These are phyloP conservation scores for Fusarium continuum DNA, from an alignment of 2,329 filamentous ascomycete species.

Conservation along the genomic window DNA sequence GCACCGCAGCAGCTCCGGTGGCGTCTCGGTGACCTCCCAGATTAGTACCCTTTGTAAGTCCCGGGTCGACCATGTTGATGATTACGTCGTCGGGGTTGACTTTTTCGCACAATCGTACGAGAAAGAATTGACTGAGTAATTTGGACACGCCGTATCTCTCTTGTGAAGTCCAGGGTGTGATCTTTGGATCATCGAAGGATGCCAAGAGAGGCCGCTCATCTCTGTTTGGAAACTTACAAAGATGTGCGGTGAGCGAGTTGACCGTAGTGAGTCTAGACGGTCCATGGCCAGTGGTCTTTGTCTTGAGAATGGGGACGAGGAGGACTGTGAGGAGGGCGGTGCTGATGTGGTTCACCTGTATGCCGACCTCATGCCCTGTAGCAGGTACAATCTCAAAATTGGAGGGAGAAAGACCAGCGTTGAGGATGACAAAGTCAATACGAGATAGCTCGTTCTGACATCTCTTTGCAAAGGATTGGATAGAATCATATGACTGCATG, in stretches of 20 bases:
- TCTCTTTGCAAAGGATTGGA: constrained; percentile 27
- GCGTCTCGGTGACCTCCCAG: constrained; percentile 27
- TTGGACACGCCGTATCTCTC: constrained; percentile 47
- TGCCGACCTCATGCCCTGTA: constrained; percentile 44
- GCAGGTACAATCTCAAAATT: constrained; percentile 23
- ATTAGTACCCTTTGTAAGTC: constrained; percentile 41
- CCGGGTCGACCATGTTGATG: constrained; percentile 51
- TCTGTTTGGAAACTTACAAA: constrained; percentile 42
- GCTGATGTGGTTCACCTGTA: constrained; percentile 49
- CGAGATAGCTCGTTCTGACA: constrained; percentile 22
- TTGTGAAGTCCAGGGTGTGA: constrained; percentile 28
- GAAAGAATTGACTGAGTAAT: constrained; percentile 47
- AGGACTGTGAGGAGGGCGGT: constrained; percentile 44
- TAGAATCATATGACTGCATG: constrained; percentile 41
- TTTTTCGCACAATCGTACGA: constrained; percentile 50
- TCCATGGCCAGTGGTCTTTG: neutral
- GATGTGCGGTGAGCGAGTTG: constrained; percentile 43
- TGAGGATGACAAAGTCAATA: constrained; percentile 46
- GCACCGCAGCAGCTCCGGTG: neutral
- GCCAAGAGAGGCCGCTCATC: constrained; percentile 40
- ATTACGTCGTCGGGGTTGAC: constrained; percentile 48
- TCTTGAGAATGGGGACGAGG: constrained; percentile 38
- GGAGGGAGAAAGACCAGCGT: constrained; percentile 44
- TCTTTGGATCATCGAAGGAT: constrained; percentile 41
- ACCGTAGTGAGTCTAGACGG: constrained; percentile 43